Evolutionary conservation across 495 filamentous ascomycete genomes (phyloP).

Genomic region (Staphylotrichum longicolle): DNA sequence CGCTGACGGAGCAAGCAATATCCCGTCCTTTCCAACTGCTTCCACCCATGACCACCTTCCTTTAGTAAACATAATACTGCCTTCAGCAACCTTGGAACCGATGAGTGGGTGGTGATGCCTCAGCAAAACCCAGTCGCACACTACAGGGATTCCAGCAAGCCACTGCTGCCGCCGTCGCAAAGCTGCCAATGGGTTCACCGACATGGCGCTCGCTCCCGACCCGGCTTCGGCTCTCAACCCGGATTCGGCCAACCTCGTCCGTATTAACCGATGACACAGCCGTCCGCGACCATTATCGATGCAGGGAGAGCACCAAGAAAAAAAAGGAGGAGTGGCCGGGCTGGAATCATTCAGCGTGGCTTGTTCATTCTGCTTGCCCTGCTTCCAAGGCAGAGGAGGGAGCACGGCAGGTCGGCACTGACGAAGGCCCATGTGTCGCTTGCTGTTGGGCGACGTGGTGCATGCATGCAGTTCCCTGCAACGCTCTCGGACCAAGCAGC

Average conservation of each 20-base stretch:
- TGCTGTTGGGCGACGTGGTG: conserved; percentile 6
- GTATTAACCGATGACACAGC: neutral
- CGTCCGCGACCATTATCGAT: neutral
- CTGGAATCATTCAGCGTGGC: conserved; percentile 4
- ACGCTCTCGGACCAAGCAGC: neutral
- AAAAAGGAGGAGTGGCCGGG: no score
- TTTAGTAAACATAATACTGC: neutral
- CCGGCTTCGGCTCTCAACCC: neutral
- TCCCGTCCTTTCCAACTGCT: neutral
- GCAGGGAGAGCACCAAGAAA: no score
- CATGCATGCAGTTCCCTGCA: neutral
- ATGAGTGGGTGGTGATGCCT: neutral
- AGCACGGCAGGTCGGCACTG: conserved; percentile 6
- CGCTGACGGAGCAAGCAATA: conserved; percentile 1
- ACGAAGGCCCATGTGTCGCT: neutral
- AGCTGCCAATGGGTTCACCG: neutral
- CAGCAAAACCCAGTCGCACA: neutral
- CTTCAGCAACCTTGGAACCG: neutral
- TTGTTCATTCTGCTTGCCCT: neutral
- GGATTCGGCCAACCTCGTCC: neutral
- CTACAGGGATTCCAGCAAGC: no score
- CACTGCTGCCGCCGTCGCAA: neutral
- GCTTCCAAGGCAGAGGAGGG: neutral
- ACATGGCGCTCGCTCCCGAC: neutral
- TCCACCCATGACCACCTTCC: neutral